Evolutionary conservation across 169 alveolate species (phyloP), one percentile per base, ranked within the genome.

Genomic region (Ichthyophthirius multifiliis): DNA sequence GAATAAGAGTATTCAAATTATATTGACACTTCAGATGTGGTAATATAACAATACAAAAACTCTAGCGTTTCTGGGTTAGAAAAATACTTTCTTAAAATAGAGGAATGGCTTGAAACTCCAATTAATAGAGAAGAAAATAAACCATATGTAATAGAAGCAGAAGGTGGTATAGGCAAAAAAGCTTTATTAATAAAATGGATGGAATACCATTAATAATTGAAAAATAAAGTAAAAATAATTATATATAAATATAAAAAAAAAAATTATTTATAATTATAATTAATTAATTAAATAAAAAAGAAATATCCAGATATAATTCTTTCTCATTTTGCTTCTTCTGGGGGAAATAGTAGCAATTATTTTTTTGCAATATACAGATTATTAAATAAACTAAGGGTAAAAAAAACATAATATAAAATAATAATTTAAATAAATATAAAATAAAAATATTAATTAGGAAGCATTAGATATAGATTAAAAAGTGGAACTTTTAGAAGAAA

Each of bases 401-500:
- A 32, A 32, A 32, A 64, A 12, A 15, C 30, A 2, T 9, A 45
- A 9, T 18, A 46, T 62, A n/a, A 30, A 62, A 20, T 20, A 62
- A 62, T 46, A 16, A n/a, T 20, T 46, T 16, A 46, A 1, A 20
- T 46, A 20, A 16, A 46, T 13, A 9, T 0, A 7, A 31, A 0
- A 6, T 3, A 31, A 15, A 65, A 1, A 31, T 9, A 32, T 4
- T 0, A 12, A 18, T 32, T 12, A 67, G 77, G 86, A 88, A 73
- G 76, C 64, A 9, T 75, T 75, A n/a, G 87, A 88, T 30, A 82
- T 88, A 10, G 65, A 80, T 20, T 43, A 83, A 32, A 79, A 88
- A 76, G 90, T 88, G 1, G 93, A 88, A 65, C 80, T 88, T 37
- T 48, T 88, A 7, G 93, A 88, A 64, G 93, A 88, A 48, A 83